Conservation (phyloP, 208 protist genomes). For the Balamuthia mandrillaris region DNA sequence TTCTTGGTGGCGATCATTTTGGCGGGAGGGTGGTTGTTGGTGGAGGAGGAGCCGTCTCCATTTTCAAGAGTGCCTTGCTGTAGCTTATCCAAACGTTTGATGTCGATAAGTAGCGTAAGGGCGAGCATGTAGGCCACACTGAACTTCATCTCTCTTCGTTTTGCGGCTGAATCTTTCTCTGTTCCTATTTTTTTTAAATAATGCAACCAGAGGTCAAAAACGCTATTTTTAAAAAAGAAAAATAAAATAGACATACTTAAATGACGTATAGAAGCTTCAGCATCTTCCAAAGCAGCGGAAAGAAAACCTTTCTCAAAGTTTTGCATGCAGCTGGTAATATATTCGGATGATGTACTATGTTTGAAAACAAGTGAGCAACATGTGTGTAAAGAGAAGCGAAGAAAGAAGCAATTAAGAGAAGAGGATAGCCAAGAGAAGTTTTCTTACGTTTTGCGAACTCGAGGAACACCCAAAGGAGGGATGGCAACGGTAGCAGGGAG, state of each 20-base stretch:
- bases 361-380: no score
- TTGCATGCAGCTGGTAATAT: not conserved
- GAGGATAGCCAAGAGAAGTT: not conserved
- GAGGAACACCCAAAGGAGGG: no score
- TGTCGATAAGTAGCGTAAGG: not conserved
- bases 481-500: no score
- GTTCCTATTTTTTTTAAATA: not conserved
- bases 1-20: no score
- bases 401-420: not conserved
- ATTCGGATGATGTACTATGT: not conserved
- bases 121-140: constrained; percentile 20
- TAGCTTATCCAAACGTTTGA: constrained; percentile 13
- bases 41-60: no score
- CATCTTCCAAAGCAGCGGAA: not conserved
- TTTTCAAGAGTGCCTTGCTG: no score
- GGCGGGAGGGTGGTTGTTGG: no score
- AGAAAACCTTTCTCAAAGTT: not conserved
- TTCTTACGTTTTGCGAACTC: not conserved
- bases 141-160: not conserved
- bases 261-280: not conserved
- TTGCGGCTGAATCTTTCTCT: not conserved
- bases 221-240: not conserved
- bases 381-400: not conserved
- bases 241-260: not conserved
- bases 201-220: not conserved